Base-by-base conservation (phyloP, 1,139 yeast genomes). In the Sugiyamaella xylanicola region DNA sequence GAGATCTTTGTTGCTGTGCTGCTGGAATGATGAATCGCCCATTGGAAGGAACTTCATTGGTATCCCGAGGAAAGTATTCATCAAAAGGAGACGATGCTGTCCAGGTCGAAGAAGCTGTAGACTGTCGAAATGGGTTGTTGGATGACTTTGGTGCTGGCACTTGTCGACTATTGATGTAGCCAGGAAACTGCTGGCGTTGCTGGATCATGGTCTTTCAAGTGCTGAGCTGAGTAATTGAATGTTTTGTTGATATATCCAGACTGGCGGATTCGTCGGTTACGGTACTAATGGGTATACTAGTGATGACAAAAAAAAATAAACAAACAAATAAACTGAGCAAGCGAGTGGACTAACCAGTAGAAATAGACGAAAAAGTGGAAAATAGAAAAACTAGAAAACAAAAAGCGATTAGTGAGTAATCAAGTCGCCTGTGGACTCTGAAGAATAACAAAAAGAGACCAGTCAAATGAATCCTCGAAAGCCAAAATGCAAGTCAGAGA, bases 81-180 rank as follows among this genome's bases (percentile, higher is more conserved):
- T 50, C 53, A 25, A 50, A 50, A 7, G 59, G 54, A 7, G 59
- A 48, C 11, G 54, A 37, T 36, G 46, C 53, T 4, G 53, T 48
- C 52, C 51, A 58, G 7, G 60, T 50, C 16, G 58, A 53, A 25
- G 49, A 51, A 15, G 48, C 55, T 25, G 63, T 53, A 16, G 65
- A 57, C 45, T 59, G 50, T 13, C 68, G 61, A 56, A 65, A 65
- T 39, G 68, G 68, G 53, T 65, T 65, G 54, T 65, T 65, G 42
- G 68, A 64, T 21, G 67, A 61, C 35, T 61, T 57, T 15, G 63
- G 49, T 4, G 54, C 50, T 19, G 48, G 20, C 13, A n/a, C 37
- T 15, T 32, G 37, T 8, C 37, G 37, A 19, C 53, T 46, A 17
- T 55, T 52, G 44, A 58, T 46, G 41, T 58, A 57, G 27, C 58